Evolutionary conservation across 2,329 filamentous ascomycete species (phyloP).

Genomic region (Dissoconium aciculare): DNA sequence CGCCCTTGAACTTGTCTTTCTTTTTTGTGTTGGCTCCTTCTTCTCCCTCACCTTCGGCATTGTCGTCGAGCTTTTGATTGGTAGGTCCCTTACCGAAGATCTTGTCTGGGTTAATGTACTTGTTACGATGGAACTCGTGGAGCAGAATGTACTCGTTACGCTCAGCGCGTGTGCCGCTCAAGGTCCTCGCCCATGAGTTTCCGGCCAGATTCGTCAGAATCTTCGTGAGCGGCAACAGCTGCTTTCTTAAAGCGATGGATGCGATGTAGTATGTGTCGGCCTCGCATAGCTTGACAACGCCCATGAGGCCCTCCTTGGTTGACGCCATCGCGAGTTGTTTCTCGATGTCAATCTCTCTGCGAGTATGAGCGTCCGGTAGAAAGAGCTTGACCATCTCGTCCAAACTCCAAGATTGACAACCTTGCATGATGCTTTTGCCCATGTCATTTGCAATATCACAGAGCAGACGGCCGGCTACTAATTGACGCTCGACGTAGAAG

Average conservation of each 20-base stretch:
- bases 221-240: conserved; percentile 87
- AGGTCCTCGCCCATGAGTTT: conserved; percentile 92
- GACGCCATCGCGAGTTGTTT: conserved; percentile 65
- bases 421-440: conserved; percentile 91
- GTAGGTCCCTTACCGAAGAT: conserved; percentile 52
- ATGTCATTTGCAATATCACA: conserved; percentile 94
- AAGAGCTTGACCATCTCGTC: conserved; percentile 96
- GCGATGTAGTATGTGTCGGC: conserved; percentile 93
- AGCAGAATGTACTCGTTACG: conserved; percentile 98
- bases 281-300: conserved; percentile 87
- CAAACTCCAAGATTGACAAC: conserved; percentile 95
- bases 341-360: conserved; percentile 80
- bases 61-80: conserved; percentile 57
- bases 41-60: conserved; percentile 52
- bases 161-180: conserved; percentile 90
- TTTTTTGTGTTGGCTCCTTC: conserved; percentile 61
- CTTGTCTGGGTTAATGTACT: conserved; percentile 97
- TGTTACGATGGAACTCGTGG: conserved; percentile 90
- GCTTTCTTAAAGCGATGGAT: conserved; percentile 72
- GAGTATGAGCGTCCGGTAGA: conserved; percentile 53
- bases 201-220: conserved; percentile 91
- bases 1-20: conserved; percentile 98
- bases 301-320: conserved; percentile 72
- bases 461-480: conserved; percentile 75
- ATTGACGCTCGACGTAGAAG: conserved; percentile 82